Evolutionary conservation across 2,329 filamentous ascomycete genomes (phyloP).

Genomic region (Cladophialophora chaetospira): DNA sequence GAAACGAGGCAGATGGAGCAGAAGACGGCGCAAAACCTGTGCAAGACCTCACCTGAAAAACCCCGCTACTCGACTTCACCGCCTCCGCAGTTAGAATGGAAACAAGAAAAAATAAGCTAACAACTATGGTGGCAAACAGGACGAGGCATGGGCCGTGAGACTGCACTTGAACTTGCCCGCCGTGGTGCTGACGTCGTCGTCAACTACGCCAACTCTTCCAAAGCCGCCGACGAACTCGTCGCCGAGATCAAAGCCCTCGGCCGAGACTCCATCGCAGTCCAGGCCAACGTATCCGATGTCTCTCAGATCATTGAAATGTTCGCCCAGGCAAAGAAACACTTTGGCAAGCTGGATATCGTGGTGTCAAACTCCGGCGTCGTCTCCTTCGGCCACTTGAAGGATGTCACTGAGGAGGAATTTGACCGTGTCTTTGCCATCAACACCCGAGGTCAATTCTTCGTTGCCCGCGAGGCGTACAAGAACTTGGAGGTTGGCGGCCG

Average conservation of each 20-base stretch:
- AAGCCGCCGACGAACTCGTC: conserved; percentile 67
- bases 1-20: background rate
- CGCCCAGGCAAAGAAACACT: conserved; percentile 62
- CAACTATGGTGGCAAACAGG: conserved; percentile 33
- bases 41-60: background rate
- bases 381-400: conserved; percentile 67
- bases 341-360: conserved; percentile 69
- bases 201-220: conserved; percentile 59
- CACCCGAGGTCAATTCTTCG: conserved; percentile 73
- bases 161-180: conserved; percentile 44
- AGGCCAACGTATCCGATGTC: conserved; percentile 69
- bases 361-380: conserved; percentile 60
- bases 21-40: background rate
- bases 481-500: conserved; percentile 69
- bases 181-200: conserved; percentile 44
- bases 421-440: conserved; percentile 72
- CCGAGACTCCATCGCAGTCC: conserved; percentile 63
- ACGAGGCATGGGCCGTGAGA: conserved; percentile 47
- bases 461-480: conserved; percentile 73
- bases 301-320: conserved; percentile 65
- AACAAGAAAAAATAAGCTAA: background rate
- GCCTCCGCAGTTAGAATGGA: background rate
- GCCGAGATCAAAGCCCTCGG: conserved; percentile 65
- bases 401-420: conserved; percentile 70
- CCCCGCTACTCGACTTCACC: conserved; percentile 12